A percentile compares a stretch with the other conserved stretches of the same genome.
These are phyloP conservation scores for Pichia sp. DNA, from an alignment of 1,139 yeast genomes.

Conservation along the genomic window DNA sequence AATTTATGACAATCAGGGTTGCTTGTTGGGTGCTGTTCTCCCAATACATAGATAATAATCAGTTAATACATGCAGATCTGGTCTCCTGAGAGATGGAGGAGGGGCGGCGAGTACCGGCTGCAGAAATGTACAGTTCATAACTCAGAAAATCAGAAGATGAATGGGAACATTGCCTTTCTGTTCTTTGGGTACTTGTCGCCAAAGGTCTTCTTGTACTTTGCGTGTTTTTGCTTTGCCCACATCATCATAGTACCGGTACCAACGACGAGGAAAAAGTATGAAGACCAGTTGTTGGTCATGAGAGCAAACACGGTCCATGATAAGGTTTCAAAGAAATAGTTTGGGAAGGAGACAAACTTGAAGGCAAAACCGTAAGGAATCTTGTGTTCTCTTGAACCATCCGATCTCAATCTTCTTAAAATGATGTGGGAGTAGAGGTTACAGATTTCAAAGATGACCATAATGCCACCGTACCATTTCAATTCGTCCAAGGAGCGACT, in stretches of 20 bases:
- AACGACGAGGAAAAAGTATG: constrained; percentile 61
- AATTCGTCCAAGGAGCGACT: constrained; percentile 22
- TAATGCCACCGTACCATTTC: constrained; percentile 34
- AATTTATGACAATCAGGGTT: too few relatives aligned
- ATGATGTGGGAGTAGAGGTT: constrained; percentile 64
- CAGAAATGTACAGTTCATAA: too few relatives aligned
- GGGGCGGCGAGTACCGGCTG: too few relatives aligned
- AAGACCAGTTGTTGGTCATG: constrained; percentile 71
- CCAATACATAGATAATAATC: too few relatives aligned
- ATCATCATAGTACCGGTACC: constrained; percentile 72
- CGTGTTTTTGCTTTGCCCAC: constrained; percentile 75
- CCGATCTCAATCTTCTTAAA: constrained; percentile 49
- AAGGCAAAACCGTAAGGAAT: constrained; percentile 43
- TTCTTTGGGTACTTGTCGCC: constrained; percentile 68
- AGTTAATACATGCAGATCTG: too few relatives aligned
- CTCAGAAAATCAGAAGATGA: constrained; percentile 31
- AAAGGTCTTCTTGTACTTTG: constrained; percentile 59
- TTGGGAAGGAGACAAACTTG: constrained; percentile 46
- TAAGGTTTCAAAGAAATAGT: constrained; percentile 80
- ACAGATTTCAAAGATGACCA: constrained; percentile 63
- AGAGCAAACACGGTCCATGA: constrained; percentile 67
- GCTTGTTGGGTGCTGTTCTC: too few relatives aligned
- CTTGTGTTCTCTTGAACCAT: constrained; percentile 40
- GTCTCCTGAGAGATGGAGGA: too few relatives aligned
- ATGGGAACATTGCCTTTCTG: constrained; percentile 64